Percentiles rank a stretch among this genome's conserved stretches.
These are phyloP conservation scores for Circinella umbellata DNA, from an alignment of 371 early-diverging fungal species.

Conservation along the genomic window DNA sequence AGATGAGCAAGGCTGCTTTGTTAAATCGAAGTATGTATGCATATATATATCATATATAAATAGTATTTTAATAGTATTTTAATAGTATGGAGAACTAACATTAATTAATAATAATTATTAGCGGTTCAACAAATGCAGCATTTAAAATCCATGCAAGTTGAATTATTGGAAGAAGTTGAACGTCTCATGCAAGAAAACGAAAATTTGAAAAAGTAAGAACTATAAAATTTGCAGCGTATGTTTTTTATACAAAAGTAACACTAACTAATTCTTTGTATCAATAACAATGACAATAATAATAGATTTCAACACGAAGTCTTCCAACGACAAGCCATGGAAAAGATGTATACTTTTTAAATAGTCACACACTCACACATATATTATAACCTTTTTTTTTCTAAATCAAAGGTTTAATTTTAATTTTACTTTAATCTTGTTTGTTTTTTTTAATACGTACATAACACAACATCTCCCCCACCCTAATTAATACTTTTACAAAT, in stretches of 20 bases:
- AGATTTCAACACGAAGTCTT: constrained; percentile 55
- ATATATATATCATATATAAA: not conserved
- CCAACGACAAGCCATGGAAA: constrained; percentile 57
- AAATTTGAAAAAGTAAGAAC: constrained; percentile 48
- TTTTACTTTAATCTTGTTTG: too few species aligned
- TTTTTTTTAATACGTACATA: too few species aligned
- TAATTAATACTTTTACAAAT: too few species aligned
- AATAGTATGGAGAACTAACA: too few species aligned
- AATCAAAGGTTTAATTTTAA: too few species aligned
- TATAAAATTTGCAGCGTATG: not conserved
- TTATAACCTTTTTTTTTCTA: too few species aligned
- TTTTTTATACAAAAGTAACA: too few species aligned
- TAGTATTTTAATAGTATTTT: too few species aligned
- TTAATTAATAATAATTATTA: constrained; percentile 8
- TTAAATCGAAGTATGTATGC: constrained; percentile 51
- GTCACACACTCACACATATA: not conserved
- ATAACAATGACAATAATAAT: not conserved
- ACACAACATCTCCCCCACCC: too few species aligned
- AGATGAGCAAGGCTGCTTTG: constrained; percentile 62
- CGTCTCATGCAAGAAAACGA: constrained; percentile 55
- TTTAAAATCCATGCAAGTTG: constrained; percentile 45
- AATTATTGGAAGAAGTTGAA: constrained; percentile 53
- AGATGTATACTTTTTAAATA: constrained; percentile 47
- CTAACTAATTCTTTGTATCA: too few species aligned
- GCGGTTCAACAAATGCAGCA: constrained; percentile 58